A percentile compares a stretch with the other conserved stretches of the same genome.
Evolutionary conservation across 116 monocot species (phyloP).

Genomic region (Iris pallida): DNA sequence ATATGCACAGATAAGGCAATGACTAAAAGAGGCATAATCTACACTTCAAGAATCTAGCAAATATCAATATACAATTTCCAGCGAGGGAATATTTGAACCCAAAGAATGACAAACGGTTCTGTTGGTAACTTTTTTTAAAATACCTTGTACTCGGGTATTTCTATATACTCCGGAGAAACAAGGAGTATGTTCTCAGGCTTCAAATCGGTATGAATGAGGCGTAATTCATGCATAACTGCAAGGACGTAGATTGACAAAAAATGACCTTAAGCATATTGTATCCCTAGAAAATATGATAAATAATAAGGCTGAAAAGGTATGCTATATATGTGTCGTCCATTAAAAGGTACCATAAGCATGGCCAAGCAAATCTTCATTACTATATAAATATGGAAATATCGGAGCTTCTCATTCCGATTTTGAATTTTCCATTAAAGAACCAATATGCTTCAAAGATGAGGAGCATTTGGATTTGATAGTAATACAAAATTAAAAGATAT

Average conservation of each 20-base stretch:
- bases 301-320: not conserved
- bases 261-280: not conserved
- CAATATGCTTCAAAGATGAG: not conserved
- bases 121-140: not conserved
- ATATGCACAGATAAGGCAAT: not conserved
- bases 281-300: not conserved
- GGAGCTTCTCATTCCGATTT: not conserved
- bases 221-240: constrained; percentile 92
- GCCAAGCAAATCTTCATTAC: not conserved
- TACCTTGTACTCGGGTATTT: constrained; percentile 76
- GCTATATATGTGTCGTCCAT: not conserved
- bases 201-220: constrained; percentile 88
- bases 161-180: constrained; percentile 66
- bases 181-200: constrained; percentile 93
- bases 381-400: not conserved
- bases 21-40: not conserved
- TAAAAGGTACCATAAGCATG: not conserved
- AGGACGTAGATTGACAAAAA: constrained; percentile 12
- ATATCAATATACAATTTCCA: constrained; percentile 5
- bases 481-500: not conserved
- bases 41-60: not conserved
- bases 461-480: not conserved
- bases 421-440: not conserved
- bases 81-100: not conserved
- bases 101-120: not conserved